A percentile compares a stretch with the other conserved stretches of the same genome.
Evolutionary conservation across 805 yeast genomes (phyloP).

Genomic region (Sugiyamaella marilandica): DNA sequence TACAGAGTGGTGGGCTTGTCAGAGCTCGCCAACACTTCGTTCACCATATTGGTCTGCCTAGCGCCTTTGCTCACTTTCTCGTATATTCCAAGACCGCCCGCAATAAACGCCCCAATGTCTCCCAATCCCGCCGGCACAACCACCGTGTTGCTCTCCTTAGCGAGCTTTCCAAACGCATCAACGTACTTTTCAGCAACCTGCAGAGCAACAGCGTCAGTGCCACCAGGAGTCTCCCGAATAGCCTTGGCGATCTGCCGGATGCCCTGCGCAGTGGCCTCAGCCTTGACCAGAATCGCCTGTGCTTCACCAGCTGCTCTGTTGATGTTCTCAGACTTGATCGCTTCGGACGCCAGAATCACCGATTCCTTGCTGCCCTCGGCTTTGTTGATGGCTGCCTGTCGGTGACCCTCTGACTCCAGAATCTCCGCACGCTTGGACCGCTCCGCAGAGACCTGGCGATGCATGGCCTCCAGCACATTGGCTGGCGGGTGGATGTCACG

Average conservation of each 20-base stretch:
- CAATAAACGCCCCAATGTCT: slow-evolving; percentile 69
- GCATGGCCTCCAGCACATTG: slow-evolving; percentile 86
- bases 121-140: slow-evolving; percentile 73
- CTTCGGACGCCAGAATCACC: slow-evolving; percentile 72
- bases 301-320: slow-evolving; percentile 73
- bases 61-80: slow-evolving; percentile 40
- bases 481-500: slow-evolving; percentile 85
- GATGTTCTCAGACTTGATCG: slow-evolving; percentile 53
- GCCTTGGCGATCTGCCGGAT: slow-evolving; percentile 61
- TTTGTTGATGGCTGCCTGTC: slow-evolving; percentile 72
- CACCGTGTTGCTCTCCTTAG: slow-evolving; percentile 74
- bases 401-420: slow-evolving; percentile 77
- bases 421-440: slow-evolving; percentile 84
- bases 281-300: slow-evolving; percentile 58
- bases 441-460: slow-evolving; percentile 83
- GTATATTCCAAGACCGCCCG: slow-evolving; percentile 70
- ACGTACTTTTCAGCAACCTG: slow-evolving; percentile 82
- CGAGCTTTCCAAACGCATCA: slow-evolving; percentile 74
- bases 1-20: too few species aligned
- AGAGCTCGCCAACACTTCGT: too few species aligned
- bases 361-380: slow-evolving; percentile 79
- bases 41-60: neutral
- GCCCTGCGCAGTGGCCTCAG: slow-evolving; percentile 72
- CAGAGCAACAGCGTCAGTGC: slow-evolving; percentile 68
- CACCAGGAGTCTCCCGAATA: slow-evolving; percentile 62